Percentiles rank a stretch among this genome's conserved stretches.
Evolutionary conservation across 2,329 filamentous ascomycete genomes (phyloP).

Genomic region (Cladosporium halotolerans): DNA sequence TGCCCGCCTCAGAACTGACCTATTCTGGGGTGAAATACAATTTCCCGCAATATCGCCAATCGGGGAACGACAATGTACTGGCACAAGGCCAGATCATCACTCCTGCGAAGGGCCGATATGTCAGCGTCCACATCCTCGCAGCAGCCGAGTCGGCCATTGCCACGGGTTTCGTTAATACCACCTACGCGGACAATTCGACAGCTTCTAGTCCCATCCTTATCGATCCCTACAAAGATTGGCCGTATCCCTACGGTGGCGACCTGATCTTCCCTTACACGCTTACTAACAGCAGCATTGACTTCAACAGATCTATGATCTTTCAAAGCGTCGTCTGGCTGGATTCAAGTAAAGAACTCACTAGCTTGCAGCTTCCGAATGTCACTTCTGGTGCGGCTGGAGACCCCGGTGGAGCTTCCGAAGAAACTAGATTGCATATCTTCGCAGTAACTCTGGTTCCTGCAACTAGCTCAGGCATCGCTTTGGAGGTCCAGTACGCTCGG

Average conservation of each 20-base stretch:
- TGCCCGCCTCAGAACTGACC: slow-evolving; percentile 27
- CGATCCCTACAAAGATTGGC: slow-evolving; percentile 36
- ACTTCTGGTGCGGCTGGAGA: slow-evolving; percentile 29
- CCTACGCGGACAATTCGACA: slow-evolving; percentile 34
- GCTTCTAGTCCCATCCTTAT: slow-evolving; percentile 30
- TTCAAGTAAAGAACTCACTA: slow-evolving; percentile 33
- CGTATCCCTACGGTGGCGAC: slow-evolving; percentile 37
- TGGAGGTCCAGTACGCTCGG: slow-evolving; percentile 36
- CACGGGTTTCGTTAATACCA: slow-evolving; percentile 33
- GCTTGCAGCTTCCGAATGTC: slow-evolving; percentile 33
- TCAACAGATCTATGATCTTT: slow-evolving; percentile 37
- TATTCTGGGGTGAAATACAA: slow-evolving; percentile 34
- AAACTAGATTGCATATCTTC: slow-evolving; percentile 35
- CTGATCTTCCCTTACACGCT: slow-evolving; percentile 35
- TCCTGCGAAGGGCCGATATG: slow-evolving; percentile 30
- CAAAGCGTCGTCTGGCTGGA: slow-evolving; percentile 37
- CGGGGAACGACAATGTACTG: slow-evolving; percentile 35
- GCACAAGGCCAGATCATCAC: slow-evolving; percentile 31
- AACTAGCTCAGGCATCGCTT: slow-evolving; percentile 18
- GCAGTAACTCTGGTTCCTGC: slow-evolving; percentile 32
- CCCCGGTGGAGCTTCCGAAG: slow-evolving; percentile 24
- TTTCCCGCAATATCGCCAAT: slow-evolving; percentile 33
- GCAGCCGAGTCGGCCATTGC: slow-evolving; percentile 35
- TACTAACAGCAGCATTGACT: slow-evolving; percentile 32
- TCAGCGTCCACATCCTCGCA: slow-evolving; percentile 36